Percentiles rank a stretch among this genome's conserved stretches.
phyloP scores from a whole-genome alignment of 352 stramenopile species.

The Globisporangium heterothallicum region DNA sequence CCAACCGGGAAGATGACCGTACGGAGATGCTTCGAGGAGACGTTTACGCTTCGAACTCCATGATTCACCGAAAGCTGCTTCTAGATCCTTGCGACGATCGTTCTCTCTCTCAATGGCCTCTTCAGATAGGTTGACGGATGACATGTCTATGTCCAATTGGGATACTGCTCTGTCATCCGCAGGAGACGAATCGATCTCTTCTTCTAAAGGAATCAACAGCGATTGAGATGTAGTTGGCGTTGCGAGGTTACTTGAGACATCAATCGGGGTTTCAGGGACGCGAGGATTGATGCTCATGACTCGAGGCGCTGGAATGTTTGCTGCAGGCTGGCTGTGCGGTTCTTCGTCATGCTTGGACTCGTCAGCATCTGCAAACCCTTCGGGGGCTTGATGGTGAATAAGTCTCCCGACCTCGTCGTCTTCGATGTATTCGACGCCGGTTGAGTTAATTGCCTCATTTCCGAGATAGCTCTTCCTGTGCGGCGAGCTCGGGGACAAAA shows the following conservation, averaged over 20 bases:
- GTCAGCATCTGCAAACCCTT: slow-evolving; percentile 39
- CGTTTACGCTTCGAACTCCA: slow-evolving; percentile 93
- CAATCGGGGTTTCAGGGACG: slow-evolving; percentile 65
- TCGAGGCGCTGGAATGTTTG: slow-evolving; percentile 15
- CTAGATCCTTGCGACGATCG: slow-evolving; percentile 69
- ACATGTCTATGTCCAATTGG: slow-evolving; percentile 57
- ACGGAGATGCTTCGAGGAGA: slow-evolving; percentile 81
- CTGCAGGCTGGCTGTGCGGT: neutral
- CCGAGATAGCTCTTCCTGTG: slow-evolving; percentile 30
- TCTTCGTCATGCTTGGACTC: slow-evolving; percentile 28
- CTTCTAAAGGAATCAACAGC: slow-evolving; percentile 21
- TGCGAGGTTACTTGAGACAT: slow-evolving; percentile 44
- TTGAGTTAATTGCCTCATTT: slow-evolving; percentile 32
- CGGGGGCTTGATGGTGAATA: slow-evolving; percentile 62
- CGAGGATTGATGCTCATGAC: slow-evolving; percentile 13
- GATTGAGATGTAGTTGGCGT: slow-evolving; percentile 39
- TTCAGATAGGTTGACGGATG: slow-evolving; percentile 48
- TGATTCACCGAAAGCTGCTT: slow-evolving; percentile 92
- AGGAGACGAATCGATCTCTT: slow-evolving; percentile 20
- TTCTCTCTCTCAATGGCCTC: slow-evolving; percentile 81
- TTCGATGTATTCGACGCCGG: slow-evolving; percentile 63
- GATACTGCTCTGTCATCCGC: slow-evolving; percentile 14
- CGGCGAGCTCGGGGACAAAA: slow-evolving; percentile 54
- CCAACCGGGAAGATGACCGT: slow-evolving; percentile 88
- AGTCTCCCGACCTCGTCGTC: slow-evolving; percentile 75